These are phyloP conservation scores for Macrolepiota dolichaula DNA, from an alignment of 768 basidiomycete species.

Conservation along the genomic window DNA sequence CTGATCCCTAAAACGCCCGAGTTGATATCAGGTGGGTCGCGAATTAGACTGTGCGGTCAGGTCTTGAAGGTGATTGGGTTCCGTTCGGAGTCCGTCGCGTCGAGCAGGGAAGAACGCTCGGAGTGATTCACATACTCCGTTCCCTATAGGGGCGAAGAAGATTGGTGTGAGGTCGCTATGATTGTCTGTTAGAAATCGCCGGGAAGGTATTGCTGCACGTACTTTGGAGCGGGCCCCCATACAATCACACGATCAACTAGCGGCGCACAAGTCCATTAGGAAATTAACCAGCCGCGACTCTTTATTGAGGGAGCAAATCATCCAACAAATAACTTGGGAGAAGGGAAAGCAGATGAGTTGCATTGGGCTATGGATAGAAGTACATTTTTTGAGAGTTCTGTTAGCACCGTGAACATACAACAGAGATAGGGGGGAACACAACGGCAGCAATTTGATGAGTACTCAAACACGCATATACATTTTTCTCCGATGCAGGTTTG, in stretches of 20 bases:
- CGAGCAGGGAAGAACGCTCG: background rate
- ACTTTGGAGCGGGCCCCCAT: background rate
- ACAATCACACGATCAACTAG: background rate
- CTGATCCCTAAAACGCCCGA: background rate
- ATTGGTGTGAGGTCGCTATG: background rate
- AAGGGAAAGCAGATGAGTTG: background rate
- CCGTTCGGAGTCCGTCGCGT: background rate
- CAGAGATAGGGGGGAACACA: background rate
- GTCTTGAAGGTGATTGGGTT: background rate
- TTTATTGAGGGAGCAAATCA: background rate
- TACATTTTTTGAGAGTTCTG: conserved; percentile 3
- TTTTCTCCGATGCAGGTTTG: background rate
- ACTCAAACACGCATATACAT: background rate
- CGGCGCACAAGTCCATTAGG: background rate
- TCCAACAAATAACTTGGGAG: background rate
- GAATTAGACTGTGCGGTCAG: background rate
- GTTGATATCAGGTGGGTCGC: background rate
- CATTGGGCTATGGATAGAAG: conserved; percentile 6
- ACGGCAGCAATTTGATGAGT: background rate
- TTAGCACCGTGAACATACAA: background rate
- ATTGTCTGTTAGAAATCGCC: background rate
- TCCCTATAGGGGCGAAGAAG: background rate
- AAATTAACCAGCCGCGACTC: background rate
- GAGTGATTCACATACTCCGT: background rate
- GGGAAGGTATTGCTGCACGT: background rate